Conservation (phyloP, 2,329 filamentous ascomycete genomes). For the Diaporthe australafricana region DNA sequence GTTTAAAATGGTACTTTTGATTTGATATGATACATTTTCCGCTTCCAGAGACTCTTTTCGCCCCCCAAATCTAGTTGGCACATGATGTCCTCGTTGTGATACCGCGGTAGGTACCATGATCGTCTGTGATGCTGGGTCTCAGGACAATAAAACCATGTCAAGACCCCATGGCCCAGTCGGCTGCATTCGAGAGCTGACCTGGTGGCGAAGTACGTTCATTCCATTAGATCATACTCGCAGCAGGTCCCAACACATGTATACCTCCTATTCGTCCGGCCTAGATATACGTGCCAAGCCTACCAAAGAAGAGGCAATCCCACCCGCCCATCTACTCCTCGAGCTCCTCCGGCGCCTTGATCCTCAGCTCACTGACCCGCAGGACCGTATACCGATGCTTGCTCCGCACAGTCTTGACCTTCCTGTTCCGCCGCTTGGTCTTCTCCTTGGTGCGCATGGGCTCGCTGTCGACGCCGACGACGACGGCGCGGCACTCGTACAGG, state of each 20-base stretch:
- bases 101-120: background rate
- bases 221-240: background rate
- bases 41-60: background rate
- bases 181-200: background rate
- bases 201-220: background rate
- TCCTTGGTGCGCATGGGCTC: slow-evolving; percentile 82
- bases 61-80: background rate
- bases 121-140: background rate
- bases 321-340: slow-evolving; percentile 45
- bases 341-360: slow-evolving; percentile 63
- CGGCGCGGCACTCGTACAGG: slow-evolving; percentile 86
- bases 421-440: slow-evolving; percentile 84
- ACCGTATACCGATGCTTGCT: slow-evolving; percentile 95
- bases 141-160: background rate
- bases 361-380: slow-evolving; percentile 84
- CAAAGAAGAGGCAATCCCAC: background rate
- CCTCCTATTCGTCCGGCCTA: background rate
- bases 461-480: slow-evolving; percentile 85
- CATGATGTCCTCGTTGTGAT: background rate
- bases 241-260: background rate
- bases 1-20: background rate
- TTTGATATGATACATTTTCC: slow-evolving; percentile 21
- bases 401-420: slow-evolving; percentile 78
- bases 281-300: background rate
- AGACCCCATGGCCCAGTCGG: background rate